Base-by-base conservation (phyloP, 2,329 filamentous ascomycete genomes). In the Cladosporium sp. region DNA sequence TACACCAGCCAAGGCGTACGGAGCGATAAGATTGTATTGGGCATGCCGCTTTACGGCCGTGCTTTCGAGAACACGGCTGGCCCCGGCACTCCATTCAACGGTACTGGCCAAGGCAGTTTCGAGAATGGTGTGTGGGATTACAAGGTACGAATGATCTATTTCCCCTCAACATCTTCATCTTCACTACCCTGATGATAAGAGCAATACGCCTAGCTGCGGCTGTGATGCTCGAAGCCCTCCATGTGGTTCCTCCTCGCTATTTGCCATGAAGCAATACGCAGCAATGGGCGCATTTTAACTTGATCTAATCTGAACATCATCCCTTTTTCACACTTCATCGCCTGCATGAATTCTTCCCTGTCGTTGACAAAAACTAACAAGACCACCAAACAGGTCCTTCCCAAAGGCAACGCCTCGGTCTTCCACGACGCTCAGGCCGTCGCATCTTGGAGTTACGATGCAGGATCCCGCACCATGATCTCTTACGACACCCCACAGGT, bases 21-120 rank as follows among this genome's bases (percentile, higher is more conserved):
- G 0, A 74, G 87, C 0, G 73, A 82, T 64, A 96, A 96, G 78
- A 85, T 98, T 62, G 90, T 95, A 3, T 77, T 97, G 21, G 93
- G 93, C 1, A 93, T 97, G 90, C 93, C 94, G 2, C 81, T 97
- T 14, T 97, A 97, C 75, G 94, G 93, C 1, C 90, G 93, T 34
- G 86, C 91, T 0, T 97, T 97, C 75, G 83, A 87, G 70, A 86
- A 88, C 68, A 97, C 94, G 0, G 84, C 89, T 23, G 93, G 93
- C 0, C 84, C 87, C 0, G 94, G 93, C 0, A 78, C 81, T 25
- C 79, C 86, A 0, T 97, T 85, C 78, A 84, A 77, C 39, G 91
- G 91, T 5, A 82, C 91, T 11, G 92, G 92, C 1, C 83, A 88
- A 58, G 93, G 93, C 0, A 90, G 85, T 63, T 97, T 91, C 90